Evolutionary conservation across 2,329 filamentous ascomycete species (phyloP).

Genomic region (Falciphora oryzae): DNA sequence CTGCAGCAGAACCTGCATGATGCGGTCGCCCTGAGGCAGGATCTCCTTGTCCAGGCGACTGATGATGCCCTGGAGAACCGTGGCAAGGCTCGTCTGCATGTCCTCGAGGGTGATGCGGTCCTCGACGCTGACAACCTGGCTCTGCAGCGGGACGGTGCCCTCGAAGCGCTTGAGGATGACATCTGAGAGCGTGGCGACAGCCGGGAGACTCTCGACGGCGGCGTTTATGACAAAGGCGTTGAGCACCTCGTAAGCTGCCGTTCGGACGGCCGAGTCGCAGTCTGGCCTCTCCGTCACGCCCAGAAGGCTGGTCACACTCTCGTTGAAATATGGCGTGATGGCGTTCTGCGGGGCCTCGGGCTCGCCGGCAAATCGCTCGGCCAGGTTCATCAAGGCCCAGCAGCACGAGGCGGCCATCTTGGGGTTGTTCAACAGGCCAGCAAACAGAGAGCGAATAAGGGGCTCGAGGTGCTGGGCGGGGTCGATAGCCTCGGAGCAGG

Average conservation of each 20-base stretch:
- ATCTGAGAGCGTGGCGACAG: slow-evolving; percentile 77
- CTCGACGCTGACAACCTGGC: slow-evolving; percentile 93
- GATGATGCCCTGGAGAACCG: slow-evolving; percentile 86
- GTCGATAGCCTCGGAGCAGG: slow-evolving; percentile 87
- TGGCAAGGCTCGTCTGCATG: slow-evolving; percentile 93
- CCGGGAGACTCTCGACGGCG: slow-evolving; percentile 74
- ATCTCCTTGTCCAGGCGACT: slow-evolving; percentile 89
- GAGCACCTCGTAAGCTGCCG: slow-evolving; percentile 93
- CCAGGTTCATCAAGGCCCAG: slow-evolving; percentile 98
- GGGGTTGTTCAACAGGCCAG: slow-evolving; percentile 79
- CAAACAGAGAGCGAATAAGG: slow-evolving; percentile 83
- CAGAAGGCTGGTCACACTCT: slow-evolving; percentile 80
- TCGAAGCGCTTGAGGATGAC: slow-evolving; percentile 88
- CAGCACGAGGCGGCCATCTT: slow-evolving; percentile 99
- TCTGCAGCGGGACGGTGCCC: slow-evolving; percentile 81
- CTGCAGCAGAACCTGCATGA: slow-evolving; percentile 84
- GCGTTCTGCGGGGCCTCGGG: slow-evolving; percentile 71
- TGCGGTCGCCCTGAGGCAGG: slow-evolving; percentile 80
- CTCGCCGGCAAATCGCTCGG: slow-evolving; percentile 89
- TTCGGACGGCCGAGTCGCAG: slow-evolving; percentile 82
- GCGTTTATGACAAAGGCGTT: slow-evolving; percentile 91
- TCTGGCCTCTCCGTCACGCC: slow-evolving; percentile 78
- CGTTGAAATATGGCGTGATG: slow-evolving; percentile 86
- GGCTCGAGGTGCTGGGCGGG: slow-evolving; percentile 74
- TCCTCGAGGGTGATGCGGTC: slow-evolving; percentile 94